Base-by-base conservation (phyloP, 805 yeast species). In the Diddensiella santjacobensis region DNA sequence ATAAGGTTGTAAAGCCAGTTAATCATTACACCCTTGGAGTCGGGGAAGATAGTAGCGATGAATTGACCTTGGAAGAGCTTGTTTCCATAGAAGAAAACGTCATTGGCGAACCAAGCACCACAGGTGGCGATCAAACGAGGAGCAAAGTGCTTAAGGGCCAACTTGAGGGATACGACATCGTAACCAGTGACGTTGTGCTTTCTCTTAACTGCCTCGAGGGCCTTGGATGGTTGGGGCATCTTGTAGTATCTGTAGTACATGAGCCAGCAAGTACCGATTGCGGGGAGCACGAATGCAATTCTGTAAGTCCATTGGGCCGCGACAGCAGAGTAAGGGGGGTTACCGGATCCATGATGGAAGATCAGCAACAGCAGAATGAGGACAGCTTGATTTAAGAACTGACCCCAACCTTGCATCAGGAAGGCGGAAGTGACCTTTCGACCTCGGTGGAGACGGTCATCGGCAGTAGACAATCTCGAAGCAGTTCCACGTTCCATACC, bases 351-450 rank as follows among this genome's bases (percentile, higher is more conserved):
- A 96, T 88, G 71, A 79, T 96, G 86, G 75, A 79, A 89, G 75
- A 89, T 89, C 43, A 73, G 77, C 40, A 96, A 95, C 66, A 84
- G 67, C 53, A 75, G 57, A 69, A 58, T 96, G 96, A 58, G 88
- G 84, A 72, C 87, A 81, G 66, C 96, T 96, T 56, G 90, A 77
- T 62, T 96, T 96, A 65, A 88, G 71, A 51, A 88, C 74, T 90
- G 96, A 69, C 97, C 97, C 82, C 93, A 80, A 70, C 96, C 97
- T 73, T 90, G 97, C 75, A 89, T 89, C 49, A 96, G 91, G 69
- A 90, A 90, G 8, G 71, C 70, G 47, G 54, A 51, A 38, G 57
- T 53, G 44, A 67, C 71, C 53, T 63, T 65, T 48, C 71, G 64
- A 26, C 71, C 71, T 53, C 71, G 65, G 58, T 67, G 71, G 30